phyloP scores from a whole-genome alignment of 768 basidiomycete species.

The Lactarius sanguifluus region DNA sequence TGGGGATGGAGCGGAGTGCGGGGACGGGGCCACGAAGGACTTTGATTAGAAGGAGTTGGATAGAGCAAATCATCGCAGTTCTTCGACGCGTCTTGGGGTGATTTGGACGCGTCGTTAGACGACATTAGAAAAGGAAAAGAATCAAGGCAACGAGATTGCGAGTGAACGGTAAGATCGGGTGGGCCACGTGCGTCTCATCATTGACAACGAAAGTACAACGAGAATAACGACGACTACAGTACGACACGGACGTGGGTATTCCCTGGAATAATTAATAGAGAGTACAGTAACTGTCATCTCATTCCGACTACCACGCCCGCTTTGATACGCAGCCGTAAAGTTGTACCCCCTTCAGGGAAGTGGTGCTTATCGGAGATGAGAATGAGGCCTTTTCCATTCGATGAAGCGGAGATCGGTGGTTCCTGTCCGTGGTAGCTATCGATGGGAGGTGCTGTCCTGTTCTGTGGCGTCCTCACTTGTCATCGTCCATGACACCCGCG shows the following conservation, averaged over 20 bases:
- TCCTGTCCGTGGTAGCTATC: conserved; percentile 18
- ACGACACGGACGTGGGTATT: background rate
- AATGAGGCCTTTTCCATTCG: conserved; percentile 7
- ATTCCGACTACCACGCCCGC: conserved; percentile 2
- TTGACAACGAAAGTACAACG: background rate
- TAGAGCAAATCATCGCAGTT: background rate
- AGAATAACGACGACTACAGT: background rate
- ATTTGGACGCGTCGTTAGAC: conserved; percentile 2
- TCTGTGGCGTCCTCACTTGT: conserved; percentile 10
- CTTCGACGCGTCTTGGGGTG: conserved; percentile 10
- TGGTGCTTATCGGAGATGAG: conserved; percentile 19
- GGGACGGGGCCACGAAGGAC: conserved; percentile 57
- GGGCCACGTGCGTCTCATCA: background rate
- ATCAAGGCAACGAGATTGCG: background rate
- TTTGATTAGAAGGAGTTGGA: conserved; percentile 25
- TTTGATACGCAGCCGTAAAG: background rate
- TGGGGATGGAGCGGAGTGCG: conserved; percentile 73
- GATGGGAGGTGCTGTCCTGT: conserved; percentile 10
- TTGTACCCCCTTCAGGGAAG: background rate
- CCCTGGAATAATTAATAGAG: background rate
- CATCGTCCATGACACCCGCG: conserved; percentile 21
- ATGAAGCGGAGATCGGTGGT: conserved; percentile 7
- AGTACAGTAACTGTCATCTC: background rate
- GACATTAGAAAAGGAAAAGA: conserved; percentile 6
- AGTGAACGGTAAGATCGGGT: background rate